These are phyloP conservation scores for Berberis thunbergii DNA, from an alignment of 164 flowering plant genomes.

Conservation along the genomic window DNA sequence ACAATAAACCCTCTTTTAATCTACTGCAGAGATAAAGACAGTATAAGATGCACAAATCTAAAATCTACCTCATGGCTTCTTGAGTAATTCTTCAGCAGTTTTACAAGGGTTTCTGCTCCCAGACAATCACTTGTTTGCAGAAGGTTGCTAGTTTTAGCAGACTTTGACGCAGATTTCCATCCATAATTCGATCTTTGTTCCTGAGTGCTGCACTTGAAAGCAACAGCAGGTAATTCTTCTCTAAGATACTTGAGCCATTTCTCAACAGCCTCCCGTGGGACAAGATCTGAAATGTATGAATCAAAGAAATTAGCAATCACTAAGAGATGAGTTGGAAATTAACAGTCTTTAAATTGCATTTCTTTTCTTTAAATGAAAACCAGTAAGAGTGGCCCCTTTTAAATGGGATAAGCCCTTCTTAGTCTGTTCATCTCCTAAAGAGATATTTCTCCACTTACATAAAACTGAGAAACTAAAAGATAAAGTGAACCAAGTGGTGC, in stretches of 20 bases:
- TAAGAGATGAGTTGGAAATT: no score
- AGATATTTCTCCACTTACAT: no score
- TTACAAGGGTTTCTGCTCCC: slow-evolving; percentile 90
- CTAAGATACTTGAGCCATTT: slow-evolving; percentile 93
- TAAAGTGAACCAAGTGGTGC: no score
- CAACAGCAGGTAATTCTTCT: slow-evolving; percentile 92
- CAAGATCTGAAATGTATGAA: slow-evolving; percentile 61
- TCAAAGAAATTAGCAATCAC: no score
- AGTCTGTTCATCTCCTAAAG: no score
- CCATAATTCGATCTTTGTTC: slow-evolving; percentile 81
- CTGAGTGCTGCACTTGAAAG: slow-evolving; percentile 95
- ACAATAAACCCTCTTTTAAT: not conserved
- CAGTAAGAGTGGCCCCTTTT: no score
- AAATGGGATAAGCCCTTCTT: no score
- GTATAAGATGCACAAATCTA: not conserved
- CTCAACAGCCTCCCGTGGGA: slow-evolving; percentile 89
- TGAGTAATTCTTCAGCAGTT: slow-evolving; percentile 83
- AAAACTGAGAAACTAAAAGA: no score
- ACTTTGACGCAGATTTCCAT: slow-evolving; percentile 48
- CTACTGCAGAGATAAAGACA: not conserved
- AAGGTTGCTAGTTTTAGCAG: slow-evolving; percentile 33
- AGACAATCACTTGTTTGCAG: slow-evolving; percentile 93
- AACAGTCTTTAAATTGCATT: no score
- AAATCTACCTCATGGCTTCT: slow-evolving; percentile 72
- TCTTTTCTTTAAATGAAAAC: no score